Evolutionary conservation across 148 eudicot species (phyloP).

Genomic region (Amaranthus cruentus): DNA sequence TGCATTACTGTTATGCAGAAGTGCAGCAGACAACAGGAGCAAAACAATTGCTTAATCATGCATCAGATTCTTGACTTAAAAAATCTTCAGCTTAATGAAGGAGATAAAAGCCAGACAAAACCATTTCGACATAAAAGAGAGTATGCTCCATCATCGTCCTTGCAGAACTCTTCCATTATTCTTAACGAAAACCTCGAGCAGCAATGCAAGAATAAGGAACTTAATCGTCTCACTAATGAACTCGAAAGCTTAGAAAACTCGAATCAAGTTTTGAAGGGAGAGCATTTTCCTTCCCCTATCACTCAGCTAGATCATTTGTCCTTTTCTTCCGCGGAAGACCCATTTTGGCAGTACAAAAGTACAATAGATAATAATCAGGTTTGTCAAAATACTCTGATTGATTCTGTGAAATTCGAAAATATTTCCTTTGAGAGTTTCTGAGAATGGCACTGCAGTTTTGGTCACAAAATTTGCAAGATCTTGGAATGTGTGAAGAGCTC

Average conservation of each 20-base stretch:
- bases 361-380: constrained; percentile 49
- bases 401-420: background rate
- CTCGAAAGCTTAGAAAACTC: constrained; percentile 21
- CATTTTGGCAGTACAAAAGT: constrained; percentile 45
- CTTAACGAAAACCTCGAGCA: constrained; percentile 22
- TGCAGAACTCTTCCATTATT: constrained; percentile 16
- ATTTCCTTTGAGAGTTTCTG: background rate
- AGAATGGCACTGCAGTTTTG: constrained; percentile 45
- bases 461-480: constrained; percentile 73
- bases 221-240: constrained; percentile 23
- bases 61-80: constrained; percentile 62
- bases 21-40: constrained; percentile 18
- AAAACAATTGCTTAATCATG: constrained; percentile 35
- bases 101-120: constrained; percentile 20
- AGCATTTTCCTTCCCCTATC: constrained; percentile 36
- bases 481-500: constrained; percentile 59
- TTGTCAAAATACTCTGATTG: constrained; percentile 4
- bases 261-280: constrained; percentile 19
- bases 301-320: constrained; percentile 42
- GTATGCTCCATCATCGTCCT: constrained; percentile 22
- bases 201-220: constrained; percentile 23
- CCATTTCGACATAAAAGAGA: constrained; percentile 26
- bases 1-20: constrained; percentile 25
- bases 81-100: constrained; percentile 50
- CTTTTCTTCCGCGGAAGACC: constrained; percentile 33